Base-by-base conservation (phyloP, 352 stramenopile genomes). In the Phytophthora kernoviae region DNA sequence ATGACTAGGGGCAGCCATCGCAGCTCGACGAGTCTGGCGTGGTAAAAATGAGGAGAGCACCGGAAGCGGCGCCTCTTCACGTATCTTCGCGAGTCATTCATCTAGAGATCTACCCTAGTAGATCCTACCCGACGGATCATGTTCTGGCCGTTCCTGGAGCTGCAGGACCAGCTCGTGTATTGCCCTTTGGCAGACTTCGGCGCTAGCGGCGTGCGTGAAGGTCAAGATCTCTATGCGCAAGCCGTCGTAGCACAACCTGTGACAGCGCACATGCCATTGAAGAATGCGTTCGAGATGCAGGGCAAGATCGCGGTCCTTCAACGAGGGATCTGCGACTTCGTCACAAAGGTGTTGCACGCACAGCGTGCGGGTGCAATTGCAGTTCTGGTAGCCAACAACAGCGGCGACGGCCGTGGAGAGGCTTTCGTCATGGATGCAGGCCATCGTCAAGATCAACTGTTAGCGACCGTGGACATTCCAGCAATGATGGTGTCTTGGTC, bases 361-460 rank as follows among this genome's bases (percentile, higher is more conserved):
- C 85, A 94, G 46, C 72, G 70, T 14, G 85, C 85, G 7, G 83
- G 86, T 8, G 84, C 81, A 20, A 36, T 93, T 36, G 83, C 81
- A 0, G 75, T 91, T 36, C 40, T 94, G 17, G 76, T 94, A 17
- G 79, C 78, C 21, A 92, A 93, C 62, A 62, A 44, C 47, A 61
- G 58, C 18, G 36, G 65, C 18, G 62, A 70, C 22, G 53, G 57
- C 1, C 55, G 58, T 5, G 58, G 42, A 0, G 65, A 75, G 12
- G 80, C 81, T 4, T 91, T 93, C 17, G 77, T 90, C 21, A 93
- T 92, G 82, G 82, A 91, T 58, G 75, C 76, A 8, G 81, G 80
- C 1, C 65, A 65, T 17, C 55, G 45, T 0, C 58, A 77, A 10
- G 51, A 73, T n/a, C 52, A 59, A 17, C 40, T 73, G 17, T 49